Percentiles rank a stretch among this genome's conserved stretches.
Conservation (phyloP, 2,329 filamentous ascomycete genomes). For the Emmonsia crescens region DNA sequence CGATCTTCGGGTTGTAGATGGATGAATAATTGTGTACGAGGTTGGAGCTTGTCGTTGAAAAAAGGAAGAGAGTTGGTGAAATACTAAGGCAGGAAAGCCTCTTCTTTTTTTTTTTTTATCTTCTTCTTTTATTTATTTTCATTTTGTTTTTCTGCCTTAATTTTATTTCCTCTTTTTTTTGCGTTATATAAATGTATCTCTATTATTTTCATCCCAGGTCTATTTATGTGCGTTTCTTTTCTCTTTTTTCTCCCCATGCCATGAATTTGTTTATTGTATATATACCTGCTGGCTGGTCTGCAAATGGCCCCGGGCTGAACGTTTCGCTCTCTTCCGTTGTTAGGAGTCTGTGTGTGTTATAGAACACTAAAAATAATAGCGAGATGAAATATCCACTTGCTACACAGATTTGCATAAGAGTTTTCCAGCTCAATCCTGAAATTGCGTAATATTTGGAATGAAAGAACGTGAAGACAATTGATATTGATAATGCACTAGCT, state of each 20-base stretch:
- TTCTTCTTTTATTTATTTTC: no score
- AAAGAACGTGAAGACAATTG: no score
- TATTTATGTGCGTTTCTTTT: neutral
- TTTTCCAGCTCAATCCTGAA: neutral
- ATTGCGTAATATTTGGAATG: neutral
- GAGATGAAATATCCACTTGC: neutral
- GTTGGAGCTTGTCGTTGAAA: neutral
- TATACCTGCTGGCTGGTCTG: neutral
- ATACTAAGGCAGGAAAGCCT: neutral
- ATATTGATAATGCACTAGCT: no score
- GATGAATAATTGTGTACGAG: neutral
- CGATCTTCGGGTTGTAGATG: constrained; percentile 5
- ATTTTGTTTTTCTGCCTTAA: neutral
- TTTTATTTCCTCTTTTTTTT: neutral
- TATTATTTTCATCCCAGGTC: neutral
- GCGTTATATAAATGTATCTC: neutral
- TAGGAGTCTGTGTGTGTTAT: neutral
- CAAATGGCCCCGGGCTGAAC: neutral
- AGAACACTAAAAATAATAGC: neutral
- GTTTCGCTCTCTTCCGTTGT: neutral
- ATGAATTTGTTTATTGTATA: neutral
- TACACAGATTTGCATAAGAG: neutral
- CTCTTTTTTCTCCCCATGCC: neutral
- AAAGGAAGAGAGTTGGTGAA: neutral
- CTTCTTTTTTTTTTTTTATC: neutral